Conservation (phyloP, 805 yeast species). For the Candida succiphila region DNA sequence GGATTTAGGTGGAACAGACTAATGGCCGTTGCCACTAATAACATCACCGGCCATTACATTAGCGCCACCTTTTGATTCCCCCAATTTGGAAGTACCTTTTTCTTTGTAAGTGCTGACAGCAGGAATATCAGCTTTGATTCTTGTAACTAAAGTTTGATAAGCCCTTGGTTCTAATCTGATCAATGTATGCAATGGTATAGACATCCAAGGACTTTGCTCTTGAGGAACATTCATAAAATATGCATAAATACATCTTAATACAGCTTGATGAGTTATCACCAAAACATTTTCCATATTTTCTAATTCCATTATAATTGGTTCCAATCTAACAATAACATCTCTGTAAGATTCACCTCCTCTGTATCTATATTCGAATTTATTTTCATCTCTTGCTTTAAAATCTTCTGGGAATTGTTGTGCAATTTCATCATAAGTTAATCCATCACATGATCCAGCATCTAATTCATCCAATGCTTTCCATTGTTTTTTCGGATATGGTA, state of each 20-base stretch:
- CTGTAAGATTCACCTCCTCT: slow-evolving; percentile 96
- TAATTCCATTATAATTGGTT: slow-evolving; percentile 96
- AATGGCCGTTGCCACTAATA: no score
- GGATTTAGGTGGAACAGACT: no score
- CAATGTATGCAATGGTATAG: slow-evolving; percentile 91
- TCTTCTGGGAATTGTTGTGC: slow-evolving; percentile 83
- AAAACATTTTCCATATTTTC: slow-evolving; percentile 95
- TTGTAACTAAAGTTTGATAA: slow-evolving; percentile 75
- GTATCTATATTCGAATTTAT: slow-evolving; percentile 91
- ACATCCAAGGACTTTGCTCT: slow-evolving; percentile 98
- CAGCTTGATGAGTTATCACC: slow-evolving; percentile 97
- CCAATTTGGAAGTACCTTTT: slow-evolving; percentile 72
- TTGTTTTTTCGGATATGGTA: slow-evolving; percentile 73
- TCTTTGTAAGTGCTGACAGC: slow-evolving; percentile 96
- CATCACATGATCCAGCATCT: slow-evolving; percentile 97
- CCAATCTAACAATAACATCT: slow-evolving; percentile 89
- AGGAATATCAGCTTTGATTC: slow-evolving; percentile 93
- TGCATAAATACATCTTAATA: slow-evolving; percentile 90
- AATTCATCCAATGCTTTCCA: slow-evolving; percentile 98
- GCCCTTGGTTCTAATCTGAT: slow-evolving; percentile 95
- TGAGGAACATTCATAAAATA: slow-evolving; percentile 98
- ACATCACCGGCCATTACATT: slow-evolving; percentile 39
- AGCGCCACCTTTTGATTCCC: slow-evolving; percentile 32
- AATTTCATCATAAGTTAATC: slow-evolving; percentile 91
- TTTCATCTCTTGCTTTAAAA: slow-evolving; percentile 89